phyloP scores from a whole-genome alignment of 192 early-diverging fungal genomes.

The Gaertneriomyces semiglobifer region DNA sequence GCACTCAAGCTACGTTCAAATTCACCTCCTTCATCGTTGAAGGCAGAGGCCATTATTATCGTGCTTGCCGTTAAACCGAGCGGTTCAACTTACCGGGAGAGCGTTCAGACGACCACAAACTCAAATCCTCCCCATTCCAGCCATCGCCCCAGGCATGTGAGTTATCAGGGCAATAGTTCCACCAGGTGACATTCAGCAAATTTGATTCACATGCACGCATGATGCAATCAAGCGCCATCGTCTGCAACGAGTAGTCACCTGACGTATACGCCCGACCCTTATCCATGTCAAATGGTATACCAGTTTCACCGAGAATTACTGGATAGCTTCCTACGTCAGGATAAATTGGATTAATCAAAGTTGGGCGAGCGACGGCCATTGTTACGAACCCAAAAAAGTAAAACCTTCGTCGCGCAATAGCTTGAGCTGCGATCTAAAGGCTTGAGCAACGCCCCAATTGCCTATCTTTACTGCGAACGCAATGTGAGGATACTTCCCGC shows the following conservation, averaged over 20 bases:
- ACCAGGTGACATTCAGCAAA: slow-evolving; percentile 71
- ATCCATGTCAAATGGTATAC: slow-evolving; percentile 77
- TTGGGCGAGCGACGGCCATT: background rate
- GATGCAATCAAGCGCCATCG: slow-evolving; percentile 64
- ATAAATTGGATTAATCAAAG: background rate
- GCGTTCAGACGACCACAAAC: slow-evolving; percentile 27
- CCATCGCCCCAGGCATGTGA: slow-evolving; percentile 68
- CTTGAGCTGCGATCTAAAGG: slow-evolving; percentile 49
- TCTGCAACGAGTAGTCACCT: slow-evolving; percentile 62
- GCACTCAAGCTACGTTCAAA: slow-evolving; percentile 34
- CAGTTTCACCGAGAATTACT: slow-evolving; percentile 69
- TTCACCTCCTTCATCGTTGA: slow-evolving; percentile 37
- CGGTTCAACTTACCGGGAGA: background rate
- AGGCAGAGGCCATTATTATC: background rate
- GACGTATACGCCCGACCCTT: slow-evolving; percentile 54
- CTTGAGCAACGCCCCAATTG: slow-evolving; percentile 58
- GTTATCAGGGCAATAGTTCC: slow-evolving; percentile 77
- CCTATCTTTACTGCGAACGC: slow-evolving; percentile 68
- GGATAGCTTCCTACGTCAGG: slow-evolving; percentile 59
- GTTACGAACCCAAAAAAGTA: background rate
- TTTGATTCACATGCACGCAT: slow-evolving; percentile 61
- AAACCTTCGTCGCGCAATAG: slow-evolving; percentile 20
- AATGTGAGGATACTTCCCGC: slow-evolving; percentile 49
- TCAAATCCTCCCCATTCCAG: slow-evolving; percentile 81
- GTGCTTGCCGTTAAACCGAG: background rate